Evolutionary conservation across 306 rosid genomes (phyloP), one percentile per base, ranked within the genome.

Genomic region (Trifolium repens): DNA sequence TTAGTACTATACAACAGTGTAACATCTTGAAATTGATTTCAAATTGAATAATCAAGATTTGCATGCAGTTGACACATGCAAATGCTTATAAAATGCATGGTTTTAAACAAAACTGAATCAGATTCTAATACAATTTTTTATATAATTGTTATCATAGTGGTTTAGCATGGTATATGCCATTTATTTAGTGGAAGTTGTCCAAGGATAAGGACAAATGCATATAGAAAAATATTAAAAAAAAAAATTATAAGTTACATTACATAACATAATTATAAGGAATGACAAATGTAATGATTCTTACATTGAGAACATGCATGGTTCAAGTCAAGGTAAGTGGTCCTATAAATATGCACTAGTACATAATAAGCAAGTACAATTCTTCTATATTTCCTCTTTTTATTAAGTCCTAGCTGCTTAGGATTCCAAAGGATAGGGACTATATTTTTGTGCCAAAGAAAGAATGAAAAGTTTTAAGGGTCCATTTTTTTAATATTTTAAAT

Each of bases 291-390:
- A 15, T 54, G 49, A 87, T 81, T 82, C 85, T 76, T 66, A 39
- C 80, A 53, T 44, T 65, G 46, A 74, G 86, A 84, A 87, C 72
- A 87, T 69, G 72, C 71, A 84, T 69, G 74, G 71, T 26, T 74
- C 80, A 78, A 81, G 90, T 87, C 80, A 79, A 63, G 72, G 82
- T 58, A 76, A 87, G 79, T 79, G 73, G 84, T 84, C 87, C 80
- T 82, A 58, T 73, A 76, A 8, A 6, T 37, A 27, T 30, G 67
- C 16, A 60, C 40, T 73, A 82, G 87, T 72, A 75, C 68, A 47
- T 30, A 30, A 30, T 69, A 83, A 78, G 75, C 78, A 86, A 86
- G 91, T 79, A 87, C 91, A 84, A 82, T 60, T 74, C 81, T 84
- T 73, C 80, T 87, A 34, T 67, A 68, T 86, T 84, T 35, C 63